phyloP scores from a whole-genome alignment of 352 stramenopile genomes.

The Globisporangium ultimum region DNA sequence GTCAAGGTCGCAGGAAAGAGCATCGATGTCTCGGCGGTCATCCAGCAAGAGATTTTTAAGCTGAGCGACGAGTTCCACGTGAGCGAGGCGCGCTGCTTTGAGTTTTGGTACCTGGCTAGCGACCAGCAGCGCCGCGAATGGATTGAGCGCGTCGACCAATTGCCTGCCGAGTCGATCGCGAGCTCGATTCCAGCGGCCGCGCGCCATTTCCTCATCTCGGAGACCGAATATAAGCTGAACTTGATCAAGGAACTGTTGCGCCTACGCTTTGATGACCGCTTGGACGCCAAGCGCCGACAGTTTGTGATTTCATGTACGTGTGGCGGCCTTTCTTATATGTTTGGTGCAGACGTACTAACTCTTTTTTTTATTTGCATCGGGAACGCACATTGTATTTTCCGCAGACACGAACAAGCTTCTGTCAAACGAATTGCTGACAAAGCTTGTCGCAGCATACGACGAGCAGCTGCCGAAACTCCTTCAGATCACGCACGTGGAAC shows the following conservation, averaged over 20 bases:
- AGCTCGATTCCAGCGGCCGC: constrained; percentile 62
- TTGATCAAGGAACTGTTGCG: constrained; percentile 72
- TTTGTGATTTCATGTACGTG: constrained; percentile 52
- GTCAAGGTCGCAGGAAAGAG: constrained; percentile 57
- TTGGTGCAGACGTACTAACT: neutral
- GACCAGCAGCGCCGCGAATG: constrained; percentile 61
- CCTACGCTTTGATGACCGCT: constrained; percentile 51
- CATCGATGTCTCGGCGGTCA: constrained; percentile 71
- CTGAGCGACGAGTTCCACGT: constrained; percentile 75
- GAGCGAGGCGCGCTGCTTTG: constrained; percentile 61
- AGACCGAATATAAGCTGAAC: constrained; percentile 74
- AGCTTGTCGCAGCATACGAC: constrained; percentile 47
- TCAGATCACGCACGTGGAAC: constrained; percentile 50
- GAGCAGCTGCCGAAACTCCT: constrained; percentile 51
- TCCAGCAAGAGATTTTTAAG: constrained; percentile 79
- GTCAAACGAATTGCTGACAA: constrained; percentile 39
- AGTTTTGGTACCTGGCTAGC: constrained; percentile 79
- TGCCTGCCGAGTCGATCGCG: constrained; percentile 36
- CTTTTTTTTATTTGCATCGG: neutral
- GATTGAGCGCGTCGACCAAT: constrained; percentile 69
- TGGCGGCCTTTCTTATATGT: neutral
- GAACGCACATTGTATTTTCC: neutral
- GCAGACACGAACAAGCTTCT: constrained; percentile 66
- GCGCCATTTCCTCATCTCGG: constrained; percentile 71
- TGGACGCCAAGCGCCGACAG: constrained; percentile 54